Conservation (phyloP, 352 stramenopile species). For the Globisporangium lucens region DNA sequence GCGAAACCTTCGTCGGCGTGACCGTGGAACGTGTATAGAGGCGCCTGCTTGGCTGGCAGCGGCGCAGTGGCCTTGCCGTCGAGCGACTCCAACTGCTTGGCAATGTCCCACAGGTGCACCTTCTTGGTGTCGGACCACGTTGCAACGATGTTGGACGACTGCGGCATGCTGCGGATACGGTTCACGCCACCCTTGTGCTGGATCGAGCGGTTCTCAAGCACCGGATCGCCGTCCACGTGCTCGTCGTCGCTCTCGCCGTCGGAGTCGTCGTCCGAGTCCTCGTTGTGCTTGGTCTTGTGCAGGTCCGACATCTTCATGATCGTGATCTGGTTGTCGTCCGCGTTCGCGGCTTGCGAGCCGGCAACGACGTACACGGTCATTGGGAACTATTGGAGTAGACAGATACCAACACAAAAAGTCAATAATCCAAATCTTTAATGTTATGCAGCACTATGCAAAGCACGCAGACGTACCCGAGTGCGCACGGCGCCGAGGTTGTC, state of each 20-base stretch:
- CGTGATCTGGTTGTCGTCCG: conserved; percentile 96
- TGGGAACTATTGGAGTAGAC: conserved; percentile 76
- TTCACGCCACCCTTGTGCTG: conserved; percentile 96
- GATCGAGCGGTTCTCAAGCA: conserved; percentile 95
- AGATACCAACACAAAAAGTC: background rate
- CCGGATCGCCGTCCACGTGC: conserved; percentile 94
- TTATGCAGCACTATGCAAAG: background rate
- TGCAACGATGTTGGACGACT: conserved; percentile 95
- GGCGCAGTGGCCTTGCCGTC: conserved; percentile 70
- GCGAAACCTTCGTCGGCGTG: conserved; percentile 97
- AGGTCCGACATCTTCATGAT: conserved; percentile 98
- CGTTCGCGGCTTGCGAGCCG: conserved; percentile 93
- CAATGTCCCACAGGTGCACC: conserved; percentile 97
- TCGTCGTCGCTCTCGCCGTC: conserved; percentile 87
- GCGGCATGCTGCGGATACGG: conserved; percentile 93
- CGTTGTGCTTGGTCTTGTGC: conserved; percentile 89
- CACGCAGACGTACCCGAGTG: conserved; percentile 32
- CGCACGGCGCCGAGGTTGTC: conserved; percentile 94
- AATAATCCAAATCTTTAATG: background rate
- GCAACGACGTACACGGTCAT: conserved; percentile 95
- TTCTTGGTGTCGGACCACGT: conserved; percentile 95
- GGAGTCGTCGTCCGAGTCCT: conserved; percentile 68
- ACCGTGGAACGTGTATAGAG: conserved; percentile 93
- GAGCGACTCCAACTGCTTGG: conserved; percentile 85
- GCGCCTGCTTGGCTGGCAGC: conserved; percentile 51